Evolutionary conservation across 495 filamentous ascomycete genomes (phyloP).

Genomic region (Xylaria curta): DNA sequence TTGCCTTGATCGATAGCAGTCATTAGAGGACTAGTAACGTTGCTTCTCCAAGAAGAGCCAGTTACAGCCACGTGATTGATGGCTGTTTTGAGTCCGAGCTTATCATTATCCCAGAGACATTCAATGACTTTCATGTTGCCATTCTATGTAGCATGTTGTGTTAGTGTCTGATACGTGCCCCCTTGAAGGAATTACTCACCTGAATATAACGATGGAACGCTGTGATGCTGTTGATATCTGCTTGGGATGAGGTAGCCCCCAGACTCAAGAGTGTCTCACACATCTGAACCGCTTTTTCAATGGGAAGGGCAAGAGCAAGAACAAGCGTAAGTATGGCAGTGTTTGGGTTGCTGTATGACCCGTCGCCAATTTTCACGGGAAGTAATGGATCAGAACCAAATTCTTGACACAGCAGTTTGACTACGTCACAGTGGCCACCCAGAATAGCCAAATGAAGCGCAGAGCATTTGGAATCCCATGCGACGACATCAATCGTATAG

Average conservation of each 20-base stretch:
- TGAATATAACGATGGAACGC: slow-evolving; percentile 64
- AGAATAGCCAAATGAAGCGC: slow-evolving; percentile 80
- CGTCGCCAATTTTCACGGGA: slow-evolving; percentile 66
- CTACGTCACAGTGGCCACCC: slow-evolving; percentile 68
- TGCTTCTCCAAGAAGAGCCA: slow-evolving; percentile 36
- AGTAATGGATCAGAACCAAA: slow-evolving; percentile 77
- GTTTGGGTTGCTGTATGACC: slow-evolving; percentile 49
- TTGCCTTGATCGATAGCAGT: slow-evolving; percentile 44
- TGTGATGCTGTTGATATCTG: slow-evolving; percentile 63
- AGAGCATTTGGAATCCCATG: slow-evolving; percentile 76
- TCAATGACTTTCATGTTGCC: slow-evolving; percentile 6
- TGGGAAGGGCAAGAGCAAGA: slow-evolving; percentile 62
- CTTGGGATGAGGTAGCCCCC: slow-evolving; percentile 76
- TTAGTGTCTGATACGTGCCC: not conserved
- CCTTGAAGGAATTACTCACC: slow-evolving; percentile 26
- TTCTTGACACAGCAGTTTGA: slow-evolving; percentile 71
- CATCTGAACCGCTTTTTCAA: slow-evolving; percentile 66
- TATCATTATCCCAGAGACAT: slow-evolving; percentile 53
- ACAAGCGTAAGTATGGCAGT: slow-evolving; percentile 69
- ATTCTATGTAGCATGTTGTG: not conserved
- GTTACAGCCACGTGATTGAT: slow-evolving; percentile 48
- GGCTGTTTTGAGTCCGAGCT: slow-evolving; percentile 16
- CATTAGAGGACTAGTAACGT: slow-evolving; percentile 45
- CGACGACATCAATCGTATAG: slow-evolving; percentile 73
- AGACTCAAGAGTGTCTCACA: slow-evolving; percentile 66